These are phyloP conservation scores for Alternaria incomplexa DNA, from an alignment of 2,329 filamentous ascomycete genomes.

Conservation along the genomic window DNA sequence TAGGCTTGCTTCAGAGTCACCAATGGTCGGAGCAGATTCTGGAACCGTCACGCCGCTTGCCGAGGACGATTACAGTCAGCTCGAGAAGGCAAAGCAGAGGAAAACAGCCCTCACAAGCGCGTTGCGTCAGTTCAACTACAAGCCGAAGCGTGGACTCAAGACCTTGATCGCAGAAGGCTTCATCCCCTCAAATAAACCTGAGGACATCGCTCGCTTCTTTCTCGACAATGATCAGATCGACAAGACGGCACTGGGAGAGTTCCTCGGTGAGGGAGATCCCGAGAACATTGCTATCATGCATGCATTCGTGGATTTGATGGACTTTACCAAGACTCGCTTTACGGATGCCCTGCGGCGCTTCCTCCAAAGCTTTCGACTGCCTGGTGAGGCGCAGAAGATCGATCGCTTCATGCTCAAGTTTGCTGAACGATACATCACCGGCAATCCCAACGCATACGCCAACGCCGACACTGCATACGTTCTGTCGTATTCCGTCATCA, in stretches of 20 bases:
- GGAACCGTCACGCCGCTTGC: conserved; percentile 51
- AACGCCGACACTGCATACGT: conserved; percentile 99
- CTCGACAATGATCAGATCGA: conserved; percentile 82
- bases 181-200: conserved; percentile 76
- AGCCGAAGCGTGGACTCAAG: conserved; percentile 93
- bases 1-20: conserved; percentile 64
- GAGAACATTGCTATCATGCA: conserved; percentile 98
- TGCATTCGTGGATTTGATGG: conserved; percentile 94
- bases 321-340: conserved; percentile 89
- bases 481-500: conserved; percentile 91
- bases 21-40: conserved; percentile 61
- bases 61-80: conserved; percentile 89
- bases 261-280: conserved; percentile 88
- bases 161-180: conserved; percentile 83
- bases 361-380: conserved; percentile 90
- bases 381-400: conserved; percentile 97
- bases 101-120: conserved; percentile 93
- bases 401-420: conserved; percentile 99
- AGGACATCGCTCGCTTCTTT: conserved; percentile 85
- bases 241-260: conserved; percentile 93
- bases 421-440: conserved; percentile 91
- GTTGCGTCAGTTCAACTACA: conserved; percentile 94
- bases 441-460: conserved; percentile 95
- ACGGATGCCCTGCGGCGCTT: conserved; percentile 92
- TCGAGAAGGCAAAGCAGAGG: conserved; percentile 93